Conservation (phyloP, 768 basidiomycete genomes). For the Trichaptum fuscoviolaceum region DNA sequence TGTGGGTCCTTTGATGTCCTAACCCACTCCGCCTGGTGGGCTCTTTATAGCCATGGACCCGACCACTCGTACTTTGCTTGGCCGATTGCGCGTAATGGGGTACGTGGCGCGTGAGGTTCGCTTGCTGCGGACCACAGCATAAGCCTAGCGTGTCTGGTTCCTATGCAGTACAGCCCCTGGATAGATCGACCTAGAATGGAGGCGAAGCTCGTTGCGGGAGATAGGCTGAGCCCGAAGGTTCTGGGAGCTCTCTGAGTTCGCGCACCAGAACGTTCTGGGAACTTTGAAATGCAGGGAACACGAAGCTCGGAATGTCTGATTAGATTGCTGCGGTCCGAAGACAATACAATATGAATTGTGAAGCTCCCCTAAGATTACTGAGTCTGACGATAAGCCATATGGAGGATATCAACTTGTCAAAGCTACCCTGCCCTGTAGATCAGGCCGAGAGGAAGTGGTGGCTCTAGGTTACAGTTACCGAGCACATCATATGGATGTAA, state of each 20-base stretch:
- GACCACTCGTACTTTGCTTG: neutral
- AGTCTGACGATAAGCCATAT: neutral
- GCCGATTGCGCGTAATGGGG: neutral
- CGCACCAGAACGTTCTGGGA: constrained; percentile 1
- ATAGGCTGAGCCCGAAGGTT: neutral
- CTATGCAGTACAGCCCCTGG: neutral
- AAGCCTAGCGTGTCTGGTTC: neutral
- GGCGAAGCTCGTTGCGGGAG: neutral
- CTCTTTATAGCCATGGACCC: neutral
- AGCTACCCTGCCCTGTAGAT: too few relatives aligned
- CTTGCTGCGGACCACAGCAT: neutral
- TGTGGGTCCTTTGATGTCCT: neutral
- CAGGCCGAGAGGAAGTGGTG: too few relatives aligned
- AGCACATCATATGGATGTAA: too few relatives aligned
- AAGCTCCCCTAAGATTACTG: neutral
- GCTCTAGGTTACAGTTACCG: too few relatives aligned
- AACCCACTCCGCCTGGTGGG: neutral
- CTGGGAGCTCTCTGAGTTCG: neutral
- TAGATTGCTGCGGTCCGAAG: neutral
- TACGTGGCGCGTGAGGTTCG: neutral
- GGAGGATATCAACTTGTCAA: too few relatives aligned
- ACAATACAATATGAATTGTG: neutral
- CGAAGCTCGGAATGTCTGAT: neutral
- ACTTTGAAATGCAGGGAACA: neutral
- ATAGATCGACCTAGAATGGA: neutral